phyloP scores from a whole-genome alignment of 371 early-diverging fungal genomes.

The Coemansia sp. region DNA sequence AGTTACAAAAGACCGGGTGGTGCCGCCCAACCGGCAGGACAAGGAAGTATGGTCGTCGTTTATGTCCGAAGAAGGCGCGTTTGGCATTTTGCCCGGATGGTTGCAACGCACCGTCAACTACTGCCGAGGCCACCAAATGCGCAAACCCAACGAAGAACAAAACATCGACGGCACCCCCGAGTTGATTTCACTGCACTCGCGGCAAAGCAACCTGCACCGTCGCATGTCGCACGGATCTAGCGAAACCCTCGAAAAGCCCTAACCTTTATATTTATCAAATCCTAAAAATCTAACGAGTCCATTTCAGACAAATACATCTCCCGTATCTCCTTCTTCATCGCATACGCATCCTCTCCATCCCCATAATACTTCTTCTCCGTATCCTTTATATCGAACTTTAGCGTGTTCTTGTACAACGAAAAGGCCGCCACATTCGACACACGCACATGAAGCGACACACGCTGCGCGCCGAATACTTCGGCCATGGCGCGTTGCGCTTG shows the following conservation, averaged over 20 bases:
- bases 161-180: background rate
- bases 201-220: background rate
- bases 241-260: background rate
- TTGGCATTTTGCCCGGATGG: background rate
- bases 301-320: conserved; percentile 33
- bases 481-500: conserved; percentile 87
- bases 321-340: conserved; percentile 62
- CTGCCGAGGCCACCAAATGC: background rate
- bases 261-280: background rate
- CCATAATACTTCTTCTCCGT: conserved; percentile 96
- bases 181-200: background rate
- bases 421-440: conserved; percentile 93
- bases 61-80: conserved; percentile 25
- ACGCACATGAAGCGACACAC: conserved; percentile 91
- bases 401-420: conserved; percentile 84
- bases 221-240: background rate
- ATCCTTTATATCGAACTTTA: conserved; percentile 83
- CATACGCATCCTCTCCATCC: conserved; percentile 93
- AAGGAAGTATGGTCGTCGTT: conserved; percentile 33
- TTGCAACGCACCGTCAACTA: conserved; percentile 8
- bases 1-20: conserved; percentile 53
- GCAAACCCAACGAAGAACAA: background rate
- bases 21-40: conserved; percentile 25
- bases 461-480: conserved; percentile 81
- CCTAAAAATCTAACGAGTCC: conserved; percentile 37